phyloP scores from a whole-genome alignment of 2,329 filamentous ascomycete genomes.

The Clarireedia monteithiana region DNA sequence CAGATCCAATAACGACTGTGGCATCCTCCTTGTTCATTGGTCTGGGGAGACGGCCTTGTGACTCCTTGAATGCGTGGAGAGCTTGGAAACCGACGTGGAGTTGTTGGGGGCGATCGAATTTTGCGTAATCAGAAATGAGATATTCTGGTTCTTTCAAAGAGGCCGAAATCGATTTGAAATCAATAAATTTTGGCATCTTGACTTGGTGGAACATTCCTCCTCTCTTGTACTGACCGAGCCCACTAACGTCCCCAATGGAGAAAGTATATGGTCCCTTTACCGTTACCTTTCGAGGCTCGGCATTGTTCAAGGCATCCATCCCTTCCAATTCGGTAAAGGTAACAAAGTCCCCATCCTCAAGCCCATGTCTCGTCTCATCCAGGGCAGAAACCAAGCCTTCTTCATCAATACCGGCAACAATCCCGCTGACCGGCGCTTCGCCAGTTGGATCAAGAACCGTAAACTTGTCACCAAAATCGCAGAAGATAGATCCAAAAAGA shows the following conservation, averaged over 20 bases:
- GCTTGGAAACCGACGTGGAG: constrained; percentile 91
- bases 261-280: constrained; percentile 97
- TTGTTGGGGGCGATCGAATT: constrained; percentile 90
- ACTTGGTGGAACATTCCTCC: constrained; percentile 92
- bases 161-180: constrained; percentile 75
- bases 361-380: constrained; percentile 88
- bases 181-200: constrained; percentile 93
- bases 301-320: constrained; percentile 79
- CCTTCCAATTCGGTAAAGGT: constrained; percentile 91
- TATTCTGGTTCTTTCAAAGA: constrained; percentile 83
- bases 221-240: constrained; percentile 76
- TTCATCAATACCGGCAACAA: constrained; percentile 82
- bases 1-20: constrained; percentile 64
- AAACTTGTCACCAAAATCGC: constrained; percentile 93
- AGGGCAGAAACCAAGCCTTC: constrained; percentile 86
- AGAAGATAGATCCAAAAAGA: constrained; percentile 92
- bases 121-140: constrained; percentile 90
- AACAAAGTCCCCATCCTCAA: constrained; percentile 94
- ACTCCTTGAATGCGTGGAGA: constrained; percentile 74
- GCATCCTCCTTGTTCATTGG: constrained; percentile 85
- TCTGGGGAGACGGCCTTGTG: constrained; percentile 67
- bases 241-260: constrained; percentile 88
- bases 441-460: constrained; percentile 84
- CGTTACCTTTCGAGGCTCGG: constrained; percentile 79
- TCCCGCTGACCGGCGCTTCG: constrained; percentile 79